These are phyloP conservation scores for Rhizophagus clarus DNA, from an alignment of 192 early-diverging fungal genomes.

Conservation along the genomic window DNA sequence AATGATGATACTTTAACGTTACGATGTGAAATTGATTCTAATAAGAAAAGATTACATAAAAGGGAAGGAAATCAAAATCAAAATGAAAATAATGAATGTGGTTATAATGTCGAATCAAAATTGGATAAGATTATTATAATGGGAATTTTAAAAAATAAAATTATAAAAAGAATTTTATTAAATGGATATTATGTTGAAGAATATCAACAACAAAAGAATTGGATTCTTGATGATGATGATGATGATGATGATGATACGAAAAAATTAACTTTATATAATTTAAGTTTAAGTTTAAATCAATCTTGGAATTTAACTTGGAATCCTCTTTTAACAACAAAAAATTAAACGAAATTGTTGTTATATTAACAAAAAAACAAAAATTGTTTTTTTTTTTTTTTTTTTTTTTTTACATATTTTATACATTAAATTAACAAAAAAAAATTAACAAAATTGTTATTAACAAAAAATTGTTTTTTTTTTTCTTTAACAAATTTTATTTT, in stretches of 20 bases:
- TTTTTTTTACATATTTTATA: too few relatives aligned
- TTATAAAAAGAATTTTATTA: neutral
- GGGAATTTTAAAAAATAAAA: neutral
- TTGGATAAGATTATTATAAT: slow-evolving; percentile 15
- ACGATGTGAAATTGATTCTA: neutral
- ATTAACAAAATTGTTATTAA: too few relatives aligned
- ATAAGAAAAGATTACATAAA: too few relatives aligned
- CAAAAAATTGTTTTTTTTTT: too few relatives aligned
- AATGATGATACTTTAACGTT: neutral
- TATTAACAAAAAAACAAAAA: too few relatives aligned
- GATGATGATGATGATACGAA: neutral
- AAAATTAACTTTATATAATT: neutral
- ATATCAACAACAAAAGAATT: neutral
- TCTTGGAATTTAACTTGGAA: slow-evolving; percentile 1
- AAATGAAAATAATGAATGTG: neutral
- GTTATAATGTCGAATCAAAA: neutral
- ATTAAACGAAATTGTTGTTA: too few relatives aligned
- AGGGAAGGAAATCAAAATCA: too few relatives aligned
- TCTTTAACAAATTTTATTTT: too few relatives aligned
- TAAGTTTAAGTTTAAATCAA: neutral
- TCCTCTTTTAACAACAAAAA: too few relatives aligned
- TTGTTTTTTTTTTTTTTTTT: too few relatives aligned
- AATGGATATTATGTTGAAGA: neutral
- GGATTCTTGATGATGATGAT: neutral
- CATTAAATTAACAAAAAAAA: too few relatives aligned